Percentiles rank a stretch among this genome's conserved stretches.
These are phyloP conservation scores for Linnemannia hyalina DNA, from an alignment of 192 early-diverging fungal species.

Conservation along the genomic window DNA sequence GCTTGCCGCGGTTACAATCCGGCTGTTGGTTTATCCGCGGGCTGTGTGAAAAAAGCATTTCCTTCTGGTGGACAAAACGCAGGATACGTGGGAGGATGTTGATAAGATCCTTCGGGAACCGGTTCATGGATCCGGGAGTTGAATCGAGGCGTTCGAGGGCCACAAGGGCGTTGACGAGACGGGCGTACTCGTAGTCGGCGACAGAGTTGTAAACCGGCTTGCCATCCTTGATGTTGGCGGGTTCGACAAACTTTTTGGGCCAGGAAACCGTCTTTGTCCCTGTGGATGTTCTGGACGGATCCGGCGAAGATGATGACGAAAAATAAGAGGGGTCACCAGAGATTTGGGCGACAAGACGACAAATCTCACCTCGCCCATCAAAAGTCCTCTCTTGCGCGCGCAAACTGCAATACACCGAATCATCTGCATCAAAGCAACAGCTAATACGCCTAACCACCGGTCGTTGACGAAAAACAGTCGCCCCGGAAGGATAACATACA, in stretches of 20 bases:
- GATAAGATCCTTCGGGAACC: conserved; percentile 20
- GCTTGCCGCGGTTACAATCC: neutral
- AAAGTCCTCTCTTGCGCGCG: neutral
- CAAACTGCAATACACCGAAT: conserved; percentile 21
- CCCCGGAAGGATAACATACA: too few species aligned
- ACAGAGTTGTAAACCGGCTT: neutral
- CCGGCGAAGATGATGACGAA: neutral
- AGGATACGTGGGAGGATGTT: conserved; percentile 16
- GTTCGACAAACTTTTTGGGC: conserved; percentile 25
- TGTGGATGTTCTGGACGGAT: too few species aligned
- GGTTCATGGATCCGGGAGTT: neutral
- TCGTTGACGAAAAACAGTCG: neutral
- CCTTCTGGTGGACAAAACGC: conserved; percentile 7
- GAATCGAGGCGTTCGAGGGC: conserved; percentile 28
- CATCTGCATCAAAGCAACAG: conserved; percentile 22
- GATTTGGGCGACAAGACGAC: neutral
- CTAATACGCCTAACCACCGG: neutral
- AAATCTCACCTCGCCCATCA: neutral
- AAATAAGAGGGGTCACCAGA: neutral
- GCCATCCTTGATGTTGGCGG: neutral
- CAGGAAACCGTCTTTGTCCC: neutral
- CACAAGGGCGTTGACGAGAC: conserved; percentile 26
- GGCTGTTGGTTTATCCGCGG: neutral
- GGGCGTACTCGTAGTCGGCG: conserved; percentile 17
- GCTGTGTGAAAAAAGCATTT: neutral